Percentiles rank a stretch among this genome's conserved stretches.
Conservation (phyloP, 768 basidiomycete species). For the Daedaleopsis nitida region DNA sequence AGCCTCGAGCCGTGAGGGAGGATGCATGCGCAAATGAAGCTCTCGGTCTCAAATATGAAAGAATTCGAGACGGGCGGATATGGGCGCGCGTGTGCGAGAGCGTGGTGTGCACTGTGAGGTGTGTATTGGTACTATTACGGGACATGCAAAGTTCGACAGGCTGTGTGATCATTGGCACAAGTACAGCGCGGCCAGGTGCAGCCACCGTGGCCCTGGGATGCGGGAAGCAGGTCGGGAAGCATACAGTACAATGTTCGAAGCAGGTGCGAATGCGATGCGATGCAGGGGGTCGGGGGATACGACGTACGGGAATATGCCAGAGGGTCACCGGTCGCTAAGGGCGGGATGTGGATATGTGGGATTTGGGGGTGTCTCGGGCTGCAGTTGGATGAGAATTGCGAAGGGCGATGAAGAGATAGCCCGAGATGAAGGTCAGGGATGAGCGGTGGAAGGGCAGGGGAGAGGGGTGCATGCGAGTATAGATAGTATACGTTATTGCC, state of each 20-base stretch:
- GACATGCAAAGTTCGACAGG: neutral
- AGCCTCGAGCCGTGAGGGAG: too few relatives aligned
- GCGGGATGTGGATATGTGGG: neutral
- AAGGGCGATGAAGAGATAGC: neutral
- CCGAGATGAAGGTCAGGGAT: neutral
- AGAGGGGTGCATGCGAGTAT: slow-evolving; percentile 14
- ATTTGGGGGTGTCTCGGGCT: neutral
- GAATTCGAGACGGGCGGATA: too few relatives aligned
- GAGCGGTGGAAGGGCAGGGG: neutral
- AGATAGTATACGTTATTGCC: slow-evolving; percentile 16
- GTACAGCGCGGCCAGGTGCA: neutral
- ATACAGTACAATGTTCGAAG: neutral
- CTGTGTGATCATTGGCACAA: neutral
- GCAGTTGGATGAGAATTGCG: neutral
- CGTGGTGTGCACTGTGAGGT: neutral
- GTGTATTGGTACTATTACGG: neutral
- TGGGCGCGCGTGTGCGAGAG: neutral
- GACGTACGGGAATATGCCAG: slow-evolving; percentile 3
- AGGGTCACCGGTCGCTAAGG: neutral
- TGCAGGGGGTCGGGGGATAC: neutral
- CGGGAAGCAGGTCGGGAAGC: too few relatives aligned
- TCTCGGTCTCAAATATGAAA: too few relatives aligned
- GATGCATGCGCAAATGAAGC: too few relatives aligned
- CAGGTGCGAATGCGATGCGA: neutral
- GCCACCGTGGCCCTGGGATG: neutral